phyloP scores from a whole-genome alignment of 116 monocot genomes.

The Cymodocea nodosa region DNA sequence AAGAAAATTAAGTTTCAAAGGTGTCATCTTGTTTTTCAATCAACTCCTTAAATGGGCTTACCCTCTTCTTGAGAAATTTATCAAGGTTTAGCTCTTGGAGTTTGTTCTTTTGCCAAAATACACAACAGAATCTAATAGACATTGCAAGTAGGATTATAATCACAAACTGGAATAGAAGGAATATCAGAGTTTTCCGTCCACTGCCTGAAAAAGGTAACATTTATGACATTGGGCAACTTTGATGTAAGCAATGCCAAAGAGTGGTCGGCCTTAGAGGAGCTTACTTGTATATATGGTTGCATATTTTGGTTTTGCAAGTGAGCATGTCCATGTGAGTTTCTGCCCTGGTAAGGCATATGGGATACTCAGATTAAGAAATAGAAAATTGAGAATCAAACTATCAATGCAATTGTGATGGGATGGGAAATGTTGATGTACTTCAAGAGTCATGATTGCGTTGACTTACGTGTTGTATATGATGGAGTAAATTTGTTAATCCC shows the following conservation, averaged over 20 bases:
- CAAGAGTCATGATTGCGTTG: neutral
- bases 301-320: conserved; percentile 41
- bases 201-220: conserved; percentile 21
- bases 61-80: conserved; percentile 69
- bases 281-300: conserved; percentile 32
- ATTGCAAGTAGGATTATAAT: conserved; percentile 28
- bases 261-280: neutral
- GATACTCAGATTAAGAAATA: neutral
- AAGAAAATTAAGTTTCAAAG: conserved; percentile 1
- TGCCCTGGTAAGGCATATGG: conserved; percentile 30
- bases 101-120: conserved; percentile 87
- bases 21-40: neutral
- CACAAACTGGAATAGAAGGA: conserved; percentile 51
- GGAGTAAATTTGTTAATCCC: conserved; percentile 41
- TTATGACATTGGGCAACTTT: neutral
- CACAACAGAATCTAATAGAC: conserved; percentile 49
- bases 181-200: conserved; percentile 31
- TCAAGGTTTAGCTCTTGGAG: conserved; percentile 49
- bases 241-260: neutral
- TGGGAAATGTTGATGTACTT: neutral
- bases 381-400: neutral
- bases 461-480: conserved; percentile 62
- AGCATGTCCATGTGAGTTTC: conserved; percentile 68
- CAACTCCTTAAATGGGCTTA: conserved; percentile 9
- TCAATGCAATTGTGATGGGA: no score